Percentiles rank a stretch among this genome's conserved stretches.
Conservation (phyloP, 352 stramenopile species). For the Pythium monospermum region DNA sequence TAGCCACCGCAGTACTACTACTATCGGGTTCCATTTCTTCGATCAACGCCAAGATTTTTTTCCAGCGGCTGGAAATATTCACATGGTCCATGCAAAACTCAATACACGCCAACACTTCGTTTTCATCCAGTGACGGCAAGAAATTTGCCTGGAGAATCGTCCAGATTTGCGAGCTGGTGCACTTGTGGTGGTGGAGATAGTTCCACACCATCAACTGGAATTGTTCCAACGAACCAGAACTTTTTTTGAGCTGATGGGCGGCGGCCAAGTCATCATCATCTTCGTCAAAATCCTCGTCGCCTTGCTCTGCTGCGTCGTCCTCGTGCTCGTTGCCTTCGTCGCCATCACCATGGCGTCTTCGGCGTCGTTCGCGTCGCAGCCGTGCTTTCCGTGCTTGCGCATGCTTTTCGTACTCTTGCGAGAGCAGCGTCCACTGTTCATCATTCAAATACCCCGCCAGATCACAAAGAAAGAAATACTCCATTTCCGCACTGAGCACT, state of each 20-base stretch:
- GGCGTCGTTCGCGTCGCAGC: conserved; percentile 6
- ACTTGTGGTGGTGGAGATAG: conserved; percentile 44
- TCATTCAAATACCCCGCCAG: conserved; percentile 50
- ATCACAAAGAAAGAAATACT: conserved; percentile 71
- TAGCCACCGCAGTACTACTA: too few species aligned
- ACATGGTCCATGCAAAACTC: conserved; percentile 38
- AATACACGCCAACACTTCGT: conserved; percentile 32
- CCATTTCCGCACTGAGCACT: conserved; percentile 49
- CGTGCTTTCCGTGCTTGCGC: conserved; percentile 28
- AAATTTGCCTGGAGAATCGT: conserved; percentile 37
- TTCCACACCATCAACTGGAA: conserved; percentile 64
- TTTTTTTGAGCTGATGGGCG: neutral
- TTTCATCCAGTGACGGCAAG: conserved; percentile 42
- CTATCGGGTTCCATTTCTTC: conserved; percentile 30
- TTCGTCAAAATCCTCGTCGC: conserved; percentile 8
- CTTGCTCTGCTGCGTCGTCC: neutral
- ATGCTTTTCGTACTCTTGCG: conserved; percentile 61
- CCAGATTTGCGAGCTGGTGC: conserved; percentile 42
- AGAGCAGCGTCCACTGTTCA: conserved; percentile 59
- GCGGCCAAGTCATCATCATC: neutral
- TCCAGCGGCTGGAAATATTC: conserved; percentile 32
- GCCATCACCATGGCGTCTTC: conserved; percentile 18
- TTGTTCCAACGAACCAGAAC: conserved; percentile 30
- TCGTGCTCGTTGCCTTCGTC: conserved; percentile 5
- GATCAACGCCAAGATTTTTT: conserved; percentile 36